Evolutionary conservation across 345 rosid genomes (phyloP).

Genomic region (Ailanthus altissimus): DNA sequence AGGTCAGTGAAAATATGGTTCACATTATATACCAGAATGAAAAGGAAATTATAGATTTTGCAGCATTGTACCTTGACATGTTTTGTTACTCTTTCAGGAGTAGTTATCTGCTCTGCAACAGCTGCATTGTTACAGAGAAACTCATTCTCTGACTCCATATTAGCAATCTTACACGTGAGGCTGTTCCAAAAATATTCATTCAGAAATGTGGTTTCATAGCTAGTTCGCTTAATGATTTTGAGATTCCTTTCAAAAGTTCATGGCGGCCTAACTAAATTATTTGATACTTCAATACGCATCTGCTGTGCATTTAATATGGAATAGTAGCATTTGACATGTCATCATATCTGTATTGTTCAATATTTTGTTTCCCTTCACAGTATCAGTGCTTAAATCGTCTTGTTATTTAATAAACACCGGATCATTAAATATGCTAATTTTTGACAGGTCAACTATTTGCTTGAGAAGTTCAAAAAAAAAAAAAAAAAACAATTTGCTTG

Average conservation of each 20-base stretch:
- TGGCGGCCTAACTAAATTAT: neutral
- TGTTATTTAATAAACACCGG: neutral
- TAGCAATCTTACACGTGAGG: slow-evolving; percentile 42
- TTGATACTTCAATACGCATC: no score
- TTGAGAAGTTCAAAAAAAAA: no score
- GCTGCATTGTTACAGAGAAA: slow-evolving; percentile 39
- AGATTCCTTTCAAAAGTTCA: neutral
- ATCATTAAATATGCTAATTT: neutral
- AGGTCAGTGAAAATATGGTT: slow-evolving; percentile 20
- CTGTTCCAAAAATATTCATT: slow-evolving; percentile 29
- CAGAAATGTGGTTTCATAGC: slow-evolving; percentile 2
- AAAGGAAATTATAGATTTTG: neutral
- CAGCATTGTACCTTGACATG: slow-evolving; percentile 37
- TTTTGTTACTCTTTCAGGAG: slow-evolving; percentile 29
- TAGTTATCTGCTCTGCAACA: slow-evolving; percentile 33
- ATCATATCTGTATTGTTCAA: no score
- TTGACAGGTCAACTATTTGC: neutral
- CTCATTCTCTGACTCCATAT: slow-evolving; percentile 54
- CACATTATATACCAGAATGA: neutral
- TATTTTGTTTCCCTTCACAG: neutral
- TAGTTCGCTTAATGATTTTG: slow-evolving; percentile 1
- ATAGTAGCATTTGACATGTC: no score
- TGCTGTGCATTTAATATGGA: no score
- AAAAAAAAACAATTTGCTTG: no score
- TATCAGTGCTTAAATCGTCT: neutral